phyloP scores from a whole-genome alignment of 2,329 filamentous ascomycete species.

The Exophiala dermatitidis region DNA sequence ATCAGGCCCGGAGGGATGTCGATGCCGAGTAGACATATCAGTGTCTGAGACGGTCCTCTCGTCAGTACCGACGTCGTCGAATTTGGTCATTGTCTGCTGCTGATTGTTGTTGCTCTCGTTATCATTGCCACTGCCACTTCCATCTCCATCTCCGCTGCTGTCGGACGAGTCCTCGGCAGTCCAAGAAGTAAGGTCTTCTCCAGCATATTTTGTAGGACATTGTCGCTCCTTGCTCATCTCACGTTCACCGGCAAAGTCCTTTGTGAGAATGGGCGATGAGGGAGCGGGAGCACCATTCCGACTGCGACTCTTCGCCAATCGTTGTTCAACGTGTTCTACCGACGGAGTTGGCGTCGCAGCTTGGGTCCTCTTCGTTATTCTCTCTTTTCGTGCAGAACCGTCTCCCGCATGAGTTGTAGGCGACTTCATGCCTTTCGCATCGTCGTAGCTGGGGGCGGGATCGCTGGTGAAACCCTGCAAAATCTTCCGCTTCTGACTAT shows the following conservation, averaged over 20 bases:
- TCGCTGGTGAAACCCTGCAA: background rate
- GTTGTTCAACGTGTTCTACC: slow-evolving; percentile 20
- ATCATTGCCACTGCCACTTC: background rate
- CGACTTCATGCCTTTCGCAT: background rate
- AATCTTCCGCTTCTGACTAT: slow-evolving; percentile 1
- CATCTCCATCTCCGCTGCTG: background rate
- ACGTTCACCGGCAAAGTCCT: slow-evolving; percentile 7
- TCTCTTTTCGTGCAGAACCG: slow-evolving; percentile 16
- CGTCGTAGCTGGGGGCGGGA: background rate
- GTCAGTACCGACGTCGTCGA: background rate
- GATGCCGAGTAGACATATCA: no score
- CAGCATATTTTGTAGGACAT: slow-evolving; percentile 10
- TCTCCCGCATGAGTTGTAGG: background rate
- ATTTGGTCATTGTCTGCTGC: background rate
- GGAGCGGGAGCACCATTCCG: background rate
- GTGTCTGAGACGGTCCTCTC: no score
- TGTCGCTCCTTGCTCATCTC: background rate
- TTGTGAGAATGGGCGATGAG: slow-evolving; percentile 5
- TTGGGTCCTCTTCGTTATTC: slow-evolving; percentile 12
- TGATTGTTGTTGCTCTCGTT: background rate
- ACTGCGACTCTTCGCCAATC: background rate
- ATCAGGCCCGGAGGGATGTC: no score
- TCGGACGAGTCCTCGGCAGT: slow-evolving; percentile 2
- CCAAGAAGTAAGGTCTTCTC: slow-evolving; percentile 15
- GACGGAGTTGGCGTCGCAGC: slow-evolving; percentile 3